A percentile compares a stretch with the other conserved stretches of the same genome.
Conservation (phyloP, 345 rosid species). For the Laguncularia racemosa region DNA sequence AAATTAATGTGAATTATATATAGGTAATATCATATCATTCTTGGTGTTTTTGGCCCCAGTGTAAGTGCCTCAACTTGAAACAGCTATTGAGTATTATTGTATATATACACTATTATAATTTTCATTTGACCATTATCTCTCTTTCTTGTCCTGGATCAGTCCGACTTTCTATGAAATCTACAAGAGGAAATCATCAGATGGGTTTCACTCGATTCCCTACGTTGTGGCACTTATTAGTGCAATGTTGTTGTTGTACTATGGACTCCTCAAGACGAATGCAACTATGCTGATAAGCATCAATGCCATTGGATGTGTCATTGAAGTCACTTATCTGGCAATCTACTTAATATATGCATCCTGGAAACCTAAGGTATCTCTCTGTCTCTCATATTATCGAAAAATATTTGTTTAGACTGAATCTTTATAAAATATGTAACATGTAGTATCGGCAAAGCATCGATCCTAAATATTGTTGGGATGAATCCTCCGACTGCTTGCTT, state of each 20-base stretch:
- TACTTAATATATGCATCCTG: slow-evolving; percentile 53
- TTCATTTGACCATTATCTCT: too few relatives aligned
- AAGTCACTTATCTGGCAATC: slow-evolving; percentile 37
- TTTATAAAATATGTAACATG: too few relatives aligned
- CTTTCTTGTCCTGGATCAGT: slow-evolving; percentile 20
- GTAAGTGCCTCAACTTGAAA: slow-evolving; percentile 29
- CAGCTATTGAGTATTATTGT: not conserved
- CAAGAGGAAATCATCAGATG: slow-evolving; percentile 63
- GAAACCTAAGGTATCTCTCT: slow-evolving; percentile 35
- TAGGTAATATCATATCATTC: slow-evolving; percentile 67
- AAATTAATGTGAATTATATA: slow-evolving; percentile 8
- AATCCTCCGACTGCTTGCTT: too few relatives aligned
- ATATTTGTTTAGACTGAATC: too few relatives aligned
- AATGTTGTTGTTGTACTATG: slow-evolving; percentile 58
- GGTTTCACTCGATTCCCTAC: slow-evolving; percentile 69
- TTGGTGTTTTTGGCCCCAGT: slow-evolving; percentile 71
- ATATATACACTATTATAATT: not conserved
- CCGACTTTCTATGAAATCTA: slow-evolving; percentile 53
- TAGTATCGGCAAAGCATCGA: too few relatives aligned
- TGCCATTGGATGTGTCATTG: slow-evolving; percentile 47
- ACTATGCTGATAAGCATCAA: slow-evolving; percentile 56
- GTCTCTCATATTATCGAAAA: too few relatives aligned
- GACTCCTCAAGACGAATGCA: slow-evolving; percentile 38
- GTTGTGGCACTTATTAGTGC: slow-evolving; percentile 56
- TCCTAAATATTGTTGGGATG: too few relatives aligned